Conservation (phyloP, 1,284 basidiomycete genomes). For the Boletellus deceptivus region DNA sequence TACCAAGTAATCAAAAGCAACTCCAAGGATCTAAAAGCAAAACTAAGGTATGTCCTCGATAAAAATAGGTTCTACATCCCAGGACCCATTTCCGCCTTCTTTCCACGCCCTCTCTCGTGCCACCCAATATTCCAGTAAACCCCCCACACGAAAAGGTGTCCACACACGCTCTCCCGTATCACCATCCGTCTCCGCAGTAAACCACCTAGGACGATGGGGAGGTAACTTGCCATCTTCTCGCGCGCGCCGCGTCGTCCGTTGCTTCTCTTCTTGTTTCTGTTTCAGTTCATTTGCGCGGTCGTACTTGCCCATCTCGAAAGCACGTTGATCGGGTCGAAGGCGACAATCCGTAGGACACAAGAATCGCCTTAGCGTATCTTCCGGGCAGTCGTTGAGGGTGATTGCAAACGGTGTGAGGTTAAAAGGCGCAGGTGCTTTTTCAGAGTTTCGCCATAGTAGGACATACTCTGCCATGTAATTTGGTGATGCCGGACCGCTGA, state of each 20-base stretch:
- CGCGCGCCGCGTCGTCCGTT: constrained; percentile 74
- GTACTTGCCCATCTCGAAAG: constrained; percentile 92
- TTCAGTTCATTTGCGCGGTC: constrained; percentile 91
- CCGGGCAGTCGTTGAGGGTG: constrained; percentile 82
- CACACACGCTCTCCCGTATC: constrained; percentile 89
- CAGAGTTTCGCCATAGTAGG: constrained; percentile 91
- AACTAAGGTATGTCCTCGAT: constrained; percentile 47
- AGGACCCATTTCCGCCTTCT: constrained; percentile 38
- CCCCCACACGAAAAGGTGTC: constrained; percentile 59
- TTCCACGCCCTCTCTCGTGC: constrained; percentile 72
- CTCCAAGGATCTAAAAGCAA: background rate
- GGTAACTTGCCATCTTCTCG: constrained; percentile 76
- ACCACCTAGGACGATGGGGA: constrained; percentile 84
- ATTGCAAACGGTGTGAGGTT: constrained; percentile 96
- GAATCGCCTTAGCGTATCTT: constrained; percentile 65
- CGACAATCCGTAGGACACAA: constrained; percentile 93
- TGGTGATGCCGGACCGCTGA: constrained; percentile 48
- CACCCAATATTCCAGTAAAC: constrained; percentile 78
- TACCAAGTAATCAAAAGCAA: background rate
- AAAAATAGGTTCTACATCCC: constrained; percentile 83
- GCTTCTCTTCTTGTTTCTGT: constrained; percentile 83
- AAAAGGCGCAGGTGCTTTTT: constrained; percentile 83
- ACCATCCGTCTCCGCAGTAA: constrained; percentile 69
- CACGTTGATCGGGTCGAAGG: constrained; percentile 89
- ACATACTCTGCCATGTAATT: constrained; percentile 63